Base-by-base conservation (phyloP, 2,329 filamentous ascomycete genomes). In the Scytalidium lignicola region DNA sequence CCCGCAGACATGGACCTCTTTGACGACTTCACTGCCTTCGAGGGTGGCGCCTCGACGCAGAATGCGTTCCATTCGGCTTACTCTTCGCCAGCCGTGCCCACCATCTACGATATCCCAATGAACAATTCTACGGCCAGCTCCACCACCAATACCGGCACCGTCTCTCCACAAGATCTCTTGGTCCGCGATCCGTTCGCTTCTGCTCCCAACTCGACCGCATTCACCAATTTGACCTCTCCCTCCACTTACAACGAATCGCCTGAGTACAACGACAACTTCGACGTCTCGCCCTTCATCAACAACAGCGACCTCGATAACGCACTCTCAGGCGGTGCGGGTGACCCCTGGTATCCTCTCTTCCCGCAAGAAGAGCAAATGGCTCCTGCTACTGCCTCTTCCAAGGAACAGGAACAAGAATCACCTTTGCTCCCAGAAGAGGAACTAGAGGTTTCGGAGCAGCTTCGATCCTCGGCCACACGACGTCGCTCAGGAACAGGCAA, bases 211-310 rank as follows among this genome's bases (percentile, higher is more conserved):
- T 95, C 90, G 2, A 78, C 85, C 43, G 83, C 88, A 28, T 82
- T 93, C 64, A 95, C 90, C 29, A 83, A 90, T 55, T 65, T 96
- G 68, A 95, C 90, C 50, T 93, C 90, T 52, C 90, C 90, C 41
- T 88, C 86, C n/a, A 75, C 82, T 50, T 85, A 82, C 61, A 79
- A 87, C 63, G 87, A 85, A 60, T 95, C 89, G 46, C 89, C 89
- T 10, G 85, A 82, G 51, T 83, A 85, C 62, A 67, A 67, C 53
- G 84, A 88, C 59, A 78, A 76, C 64, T 89, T 83, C 61, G 83
- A 93, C 62, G 83, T 87, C 17, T 95, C 90, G 45, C 90, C 90
- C 43, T 80, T 86, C 66, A 88, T 91, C 67, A 76, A 76, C 51
- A 74, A 70, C 54, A 74, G 78, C 55, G 55, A 60, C 44, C 74